Evolutionary conservation across 768 basidiomycete species (phyloP), one percentile per base, ranked within the genome.

Genomic region (Phylloporus arenicola): DNA sequence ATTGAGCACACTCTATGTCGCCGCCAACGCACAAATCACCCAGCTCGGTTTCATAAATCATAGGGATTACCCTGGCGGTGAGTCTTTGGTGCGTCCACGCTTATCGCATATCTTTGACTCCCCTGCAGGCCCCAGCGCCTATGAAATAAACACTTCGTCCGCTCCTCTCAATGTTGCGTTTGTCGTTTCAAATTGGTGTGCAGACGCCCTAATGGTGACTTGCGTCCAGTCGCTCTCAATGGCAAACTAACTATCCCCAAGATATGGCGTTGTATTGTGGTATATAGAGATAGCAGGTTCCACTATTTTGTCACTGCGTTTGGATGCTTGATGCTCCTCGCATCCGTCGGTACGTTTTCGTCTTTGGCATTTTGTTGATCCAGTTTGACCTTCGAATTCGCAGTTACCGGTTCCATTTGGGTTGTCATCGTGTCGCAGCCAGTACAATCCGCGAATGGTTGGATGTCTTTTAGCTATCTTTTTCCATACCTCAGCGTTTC

Each of bases 401-500:
- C 45, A 68, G 66, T 62, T 38, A 65, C 59, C 8, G 66, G 68
- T 38, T 52, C 48, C 12, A 57, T 69, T 20, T 67, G 66, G 66
- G 45, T 67, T 35, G 27, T 57, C 46, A 65, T 57, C 13, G 57
- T 67, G 6, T 64, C 65, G 6, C 37, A 46, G 34, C 67, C 67
- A 39, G 55, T 20, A 14, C 53, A 50, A 44, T 51, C 57, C 1
- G 33, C 38, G 9, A 52, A 1, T 4, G 54, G 57, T 17, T 63
- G 64, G 66, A 67, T 67, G 66, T 67, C 67, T 17, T 65, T 71
- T 33, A 51, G 24, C 45, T 61, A 63, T 16, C 68, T 68, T 20
- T 62, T 68, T 38, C 69, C 69, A 0, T 69, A 64, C 37, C 53
- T 68, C 44, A 58, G 58, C 8, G 60, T 71, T 17, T 70, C 70